Base-by-base conservation (phyloP, 306 rosid species). In the Astragalus membranaceus region DNA sequence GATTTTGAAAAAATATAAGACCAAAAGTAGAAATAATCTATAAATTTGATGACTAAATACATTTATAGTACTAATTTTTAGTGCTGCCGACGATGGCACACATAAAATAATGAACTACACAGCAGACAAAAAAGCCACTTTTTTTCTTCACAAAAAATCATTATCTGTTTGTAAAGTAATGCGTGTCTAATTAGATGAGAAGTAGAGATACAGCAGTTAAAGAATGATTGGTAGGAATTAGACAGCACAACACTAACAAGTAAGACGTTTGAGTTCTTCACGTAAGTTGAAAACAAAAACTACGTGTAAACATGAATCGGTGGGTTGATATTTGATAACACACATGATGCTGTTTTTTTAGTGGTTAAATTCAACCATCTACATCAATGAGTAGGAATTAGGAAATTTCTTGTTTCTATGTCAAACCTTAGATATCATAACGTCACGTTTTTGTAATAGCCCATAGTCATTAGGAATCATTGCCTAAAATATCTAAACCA, bases 231-330 rank as follows among this genome's bases (percentile, higher is more conserved):
- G 75, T 36, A 10, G 69, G 47, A 39, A 55, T 58, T 81, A 54
- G 77, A 72, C 74, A 68, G 56, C 64, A 26, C 42, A 53, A 42
- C 55, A 48, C 15, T 33, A 59, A 64, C 14, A 67, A 66, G 37
- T 12, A 60, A 64, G 64, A 37, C 46, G 46, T 74, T 46, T 30
- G 48, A 53, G 52, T 46, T 64, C 64, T 58, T 37, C 67, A 79
- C 76, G 73, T 43, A 61, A 79, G 36, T 61, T 63, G 33, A 62
- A 54, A 51, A 60, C 7, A 6, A 57, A 58, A 44, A 14, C 12
- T 54, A 77, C 30, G 72, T 60, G 71, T 51, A 42, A 50, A 61
- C 44, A 49, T 2, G 44, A 64, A 41, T 43, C 8, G 10, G 57
- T 64, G 72, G 26, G 66, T 74, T 64, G 26, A 2, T 20, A 0